A percentile compares a stretch with the other conserved stretches of the same genome.
Evolutionary conservation across 768 basidiomycete genomes (phyloP).

Genomic region (Mycena metata): DNA sequence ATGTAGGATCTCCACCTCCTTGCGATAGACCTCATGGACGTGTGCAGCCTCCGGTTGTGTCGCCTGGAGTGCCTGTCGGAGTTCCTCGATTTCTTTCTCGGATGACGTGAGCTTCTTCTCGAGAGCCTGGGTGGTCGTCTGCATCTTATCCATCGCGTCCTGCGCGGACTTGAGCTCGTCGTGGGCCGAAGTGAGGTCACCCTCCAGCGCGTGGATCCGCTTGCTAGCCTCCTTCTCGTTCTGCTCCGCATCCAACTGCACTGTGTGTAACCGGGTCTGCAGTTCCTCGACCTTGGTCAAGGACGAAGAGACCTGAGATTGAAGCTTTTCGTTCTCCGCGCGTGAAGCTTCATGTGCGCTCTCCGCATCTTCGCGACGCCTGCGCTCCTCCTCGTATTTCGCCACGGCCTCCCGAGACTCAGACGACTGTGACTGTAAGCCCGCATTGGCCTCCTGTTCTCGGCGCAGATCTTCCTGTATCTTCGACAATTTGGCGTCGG

Average conservation of each 20-base stretch:
- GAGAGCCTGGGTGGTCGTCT: conserved; percentile 5
- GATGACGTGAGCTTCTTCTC: conserved; percentile 12
- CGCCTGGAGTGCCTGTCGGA: conserved; percentile 8
- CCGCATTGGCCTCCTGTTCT: conserved; percentile 6
- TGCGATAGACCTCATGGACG: conserved; percentile 5
- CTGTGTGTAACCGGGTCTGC: conserved; percentile 5
- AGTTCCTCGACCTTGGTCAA: neutral
- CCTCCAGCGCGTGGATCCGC: neutral
- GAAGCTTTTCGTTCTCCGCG: conserved; percentile 7
- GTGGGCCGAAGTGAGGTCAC: conserved; percentile 10
- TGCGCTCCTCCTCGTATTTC: conserved; percentile 14
- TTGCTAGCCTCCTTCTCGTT: conserved; percentile 1
- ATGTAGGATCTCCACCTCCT: conserved; percentile 4
- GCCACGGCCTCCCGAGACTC: conserved; percentile 3
- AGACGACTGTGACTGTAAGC: no score
- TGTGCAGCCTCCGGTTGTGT: no score
- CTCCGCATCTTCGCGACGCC: no score
- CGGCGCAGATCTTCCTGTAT: conserved; percentile 5
- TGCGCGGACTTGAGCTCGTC: conserved; percentile 1
- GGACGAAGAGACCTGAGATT: conserved; percentile 6
- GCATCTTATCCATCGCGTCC: conserved; percentile 6
- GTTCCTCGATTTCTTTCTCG: conserved; percentile 5
- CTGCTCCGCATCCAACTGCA: conserved; percentile 1
- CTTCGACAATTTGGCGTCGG: conserved; percentile 4
- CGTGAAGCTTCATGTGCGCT: no score